Evolutionary conservation across 1,284 basidiomycete species (phyloP), one percentile per base, ranked within the genome.

Genomic region (Dichomitus squalens): DNA sequence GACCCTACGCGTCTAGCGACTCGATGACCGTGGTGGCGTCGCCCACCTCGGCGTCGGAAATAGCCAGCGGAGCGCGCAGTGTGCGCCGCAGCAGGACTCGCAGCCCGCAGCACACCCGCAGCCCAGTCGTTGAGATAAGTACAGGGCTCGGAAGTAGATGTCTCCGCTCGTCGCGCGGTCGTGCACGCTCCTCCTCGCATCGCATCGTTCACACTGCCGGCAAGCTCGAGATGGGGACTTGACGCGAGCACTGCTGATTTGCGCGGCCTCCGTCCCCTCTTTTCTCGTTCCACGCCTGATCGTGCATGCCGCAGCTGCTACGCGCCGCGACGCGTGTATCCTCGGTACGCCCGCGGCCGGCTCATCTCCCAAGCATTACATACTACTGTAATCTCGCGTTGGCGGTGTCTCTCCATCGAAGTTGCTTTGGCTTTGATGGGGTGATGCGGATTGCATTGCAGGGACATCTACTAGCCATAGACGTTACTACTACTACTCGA

Each of bases 401-500:
- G 11, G 23, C 40, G 21, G 23, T 16, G 23, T 14, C n/a, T n/a
- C n/a, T n/a, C n/a, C n/a, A n/a, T n/a, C 31, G 7, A 44, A n/a
- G 41, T 27, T 40, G 52, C n/a, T n/a, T n/a, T n/a, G n/a, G n/a
- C n/a, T n/a, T n/a, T n/a, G n/a, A n/a, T n/a, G n/a, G n/a, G n/a
- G 11, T 38, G 48, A 52, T 39, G 36, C 16, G n/a, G 11, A 40
- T 29, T 46, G 43, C 33, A 38, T 52, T 50, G 54, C 49, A 20
- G 55, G n/a, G n/a, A 51, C 48, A 56, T 56, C 49, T 56, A 56
- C 49, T 20, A 16, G 23, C 14, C 44, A 52, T 33, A 31, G 27
- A 51, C 31, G 27, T 25, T 40, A 40, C 53, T 55, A 55, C 53
- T 55, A 55, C 48, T 50, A 44, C 40, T 27, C 41, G 51, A 57